phyloP scores from a whole-genome alignment of 2,329 filamentous ascomycete genomes.

The Microsporum ferrugineum region DNA sequence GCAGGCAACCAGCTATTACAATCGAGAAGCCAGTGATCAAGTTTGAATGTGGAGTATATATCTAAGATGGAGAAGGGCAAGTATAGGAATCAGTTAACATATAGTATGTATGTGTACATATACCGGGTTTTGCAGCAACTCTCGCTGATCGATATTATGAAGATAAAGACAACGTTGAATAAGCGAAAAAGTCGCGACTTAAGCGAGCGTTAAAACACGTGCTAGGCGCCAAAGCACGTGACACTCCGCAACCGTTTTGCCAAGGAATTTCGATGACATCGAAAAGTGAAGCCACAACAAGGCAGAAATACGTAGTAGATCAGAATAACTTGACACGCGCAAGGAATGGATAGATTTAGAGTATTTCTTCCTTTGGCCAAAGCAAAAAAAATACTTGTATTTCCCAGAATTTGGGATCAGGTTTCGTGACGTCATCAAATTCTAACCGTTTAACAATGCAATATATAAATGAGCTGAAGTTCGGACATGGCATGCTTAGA shows the following conservation, averaged over 20 bases:
- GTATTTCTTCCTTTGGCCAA: background rate
- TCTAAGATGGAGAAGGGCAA: background rate
- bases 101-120: too few species aligned
- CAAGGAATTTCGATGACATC: background rate
- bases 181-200: background rate
- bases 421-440: background rate
- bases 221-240: background rate
- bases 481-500: background rate
- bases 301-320: too few species aligned
- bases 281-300: too few species aligned
- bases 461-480: background rate
- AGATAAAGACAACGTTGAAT: background rate
- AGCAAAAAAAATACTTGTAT: background rate
- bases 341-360: too few species aligned
- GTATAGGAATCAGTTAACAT: too few species aligned
- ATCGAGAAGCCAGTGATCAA: background rate
- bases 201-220: background rate
- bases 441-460: background rate
- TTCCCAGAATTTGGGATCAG: background rate
- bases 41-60: background rate
- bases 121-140: too few species aligned
- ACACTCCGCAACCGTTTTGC: background rate
- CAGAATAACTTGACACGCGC: too few species aligned
- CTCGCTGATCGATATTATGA: background rate
- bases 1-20: background rate